A percentile compares a stretch with the other conserved stretches of the same genome.
Evolutionary conservation across 2,329 filamentous ascomycete genomes (phyloP).

Genomic region (Penicillium sp.): DNA sequence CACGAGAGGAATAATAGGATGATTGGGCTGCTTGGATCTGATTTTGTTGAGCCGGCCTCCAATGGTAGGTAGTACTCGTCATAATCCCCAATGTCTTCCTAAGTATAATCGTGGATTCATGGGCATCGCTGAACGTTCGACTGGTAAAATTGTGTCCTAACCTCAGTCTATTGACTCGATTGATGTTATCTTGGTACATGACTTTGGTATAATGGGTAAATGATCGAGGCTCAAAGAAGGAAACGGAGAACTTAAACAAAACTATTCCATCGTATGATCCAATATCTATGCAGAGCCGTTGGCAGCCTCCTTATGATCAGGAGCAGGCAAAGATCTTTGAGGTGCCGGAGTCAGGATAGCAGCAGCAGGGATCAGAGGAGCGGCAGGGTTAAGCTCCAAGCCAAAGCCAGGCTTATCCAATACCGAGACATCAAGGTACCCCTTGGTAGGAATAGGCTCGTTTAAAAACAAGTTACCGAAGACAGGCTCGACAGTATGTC

Average conservation of each 20-base stretch:
- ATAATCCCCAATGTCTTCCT: too few species aligned
- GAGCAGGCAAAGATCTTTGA: slow-evolving; percentile 43
- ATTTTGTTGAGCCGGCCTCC: too few species aligned
- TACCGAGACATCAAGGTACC: slow-evolving; percentile 72
- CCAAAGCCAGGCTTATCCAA: slow-evolving; percentile 90
- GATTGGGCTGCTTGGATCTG: neutral
- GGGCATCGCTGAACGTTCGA: neutral
- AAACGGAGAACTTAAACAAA: slow-evolving; percentile 1
- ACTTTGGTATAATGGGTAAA: slow-evolving; percentile 9
- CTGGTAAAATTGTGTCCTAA: neutral
- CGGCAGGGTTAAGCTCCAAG: slow-evolving; percentile 76
- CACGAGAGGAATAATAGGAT: neutral
- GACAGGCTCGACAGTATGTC: slow-evolving; percentile 82
- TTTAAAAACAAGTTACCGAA: slow-evolving; percentile 89
- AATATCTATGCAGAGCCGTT: slow-evolving; percentile 21
- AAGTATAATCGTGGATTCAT: too few species aligned
- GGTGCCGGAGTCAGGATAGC: slow-evolving; percentile 67
- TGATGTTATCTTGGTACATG: slow-evolving; percentile 20
- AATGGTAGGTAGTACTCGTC: too few species aligned
- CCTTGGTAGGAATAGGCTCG: slow-evolving; percentile 81
- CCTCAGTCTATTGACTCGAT: slow-evolving; percentile 16
- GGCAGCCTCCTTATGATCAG: slow-evolving; percentile 23
- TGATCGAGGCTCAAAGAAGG: slow-evolving; percentile 4
- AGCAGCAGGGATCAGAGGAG: slow-evolving; percentile 72
- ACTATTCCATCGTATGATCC: neutral